Evolutionary conservation across 495 filamentous ascomycete species (phyloP).

Genomic region (Neurospora sublineolata): DNA sequence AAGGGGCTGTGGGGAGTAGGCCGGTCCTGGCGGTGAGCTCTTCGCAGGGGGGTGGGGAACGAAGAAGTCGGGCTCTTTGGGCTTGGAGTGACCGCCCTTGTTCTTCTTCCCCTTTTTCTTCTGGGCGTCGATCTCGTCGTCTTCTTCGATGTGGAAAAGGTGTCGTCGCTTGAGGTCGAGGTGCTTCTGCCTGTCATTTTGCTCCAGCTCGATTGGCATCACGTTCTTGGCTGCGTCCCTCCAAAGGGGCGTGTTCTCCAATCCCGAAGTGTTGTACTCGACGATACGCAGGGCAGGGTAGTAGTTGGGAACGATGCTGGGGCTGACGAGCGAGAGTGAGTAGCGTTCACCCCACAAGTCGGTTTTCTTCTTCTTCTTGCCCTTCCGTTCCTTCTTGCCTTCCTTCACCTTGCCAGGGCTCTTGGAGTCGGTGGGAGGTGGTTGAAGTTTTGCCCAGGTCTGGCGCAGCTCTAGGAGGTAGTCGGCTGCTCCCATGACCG

Average conservation of each 20-base stretch:
- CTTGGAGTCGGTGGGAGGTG: slow-evolving; percentile 30
- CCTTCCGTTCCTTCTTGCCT: slow-evolving; percentile 20
- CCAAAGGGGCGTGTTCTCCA: slow-evolving; percentile 46
- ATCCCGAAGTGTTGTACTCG: slow-evolving; percentile 85
- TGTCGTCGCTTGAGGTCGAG: slow-evolving; percentile 10
- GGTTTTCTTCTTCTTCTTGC: slow-evolving; percentile 36
- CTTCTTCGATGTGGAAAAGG: neutral
- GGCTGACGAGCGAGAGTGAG: slow-evolving; percentile 62
- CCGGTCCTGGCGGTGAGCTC: slow-evolving; percentile 69
- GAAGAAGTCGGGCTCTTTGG: slow-evolving; percentile 49
- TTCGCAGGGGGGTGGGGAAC: slow-evolving; percentile 64
- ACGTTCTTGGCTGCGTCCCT: slow-evolving; percentile 15
- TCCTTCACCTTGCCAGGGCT: slow-evolving; percentile 25
- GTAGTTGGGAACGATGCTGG: slow-evolving; percentile 87
- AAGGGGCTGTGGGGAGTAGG: slow-evolving; percentile 77
- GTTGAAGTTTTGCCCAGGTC: slow-evolving; percentile 64
- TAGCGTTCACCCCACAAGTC: slow-evolving; percentile 71
- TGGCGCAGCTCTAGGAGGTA: slow-evolving; percentile 74
- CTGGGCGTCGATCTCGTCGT: neutral
- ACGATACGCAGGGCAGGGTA: slow-evolving; percentile 78
- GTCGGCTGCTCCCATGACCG: slow-evolving; percentile 51
- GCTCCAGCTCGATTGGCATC: neutral
- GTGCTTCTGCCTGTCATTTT: slow-evolving; percentile 8
- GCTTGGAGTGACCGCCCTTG: slow-evolving; percentile 39
- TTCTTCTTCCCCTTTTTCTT: slow-evolving; percentile 46